Evolutionary conservation across 2,329 filamentous ascomycete genomes (phyloP).

Genomic region (Fusarium heterosporum): DNA sequence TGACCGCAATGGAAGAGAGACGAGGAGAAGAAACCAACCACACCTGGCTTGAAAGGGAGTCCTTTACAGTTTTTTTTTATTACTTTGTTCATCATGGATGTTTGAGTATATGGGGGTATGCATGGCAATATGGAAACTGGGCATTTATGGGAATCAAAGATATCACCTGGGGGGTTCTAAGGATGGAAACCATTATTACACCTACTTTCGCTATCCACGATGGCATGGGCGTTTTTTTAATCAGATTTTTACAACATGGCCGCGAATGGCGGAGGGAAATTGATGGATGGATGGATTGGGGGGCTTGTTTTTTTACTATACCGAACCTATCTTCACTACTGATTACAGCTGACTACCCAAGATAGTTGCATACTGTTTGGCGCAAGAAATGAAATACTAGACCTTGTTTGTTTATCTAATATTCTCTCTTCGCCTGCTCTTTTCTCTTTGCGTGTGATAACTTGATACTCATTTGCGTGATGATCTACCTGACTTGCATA

Average conservation of each 20-base stretch:
- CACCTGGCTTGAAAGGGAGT: constrained; percentile 24
- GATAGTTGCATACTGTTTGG: constrained; percentile 44
- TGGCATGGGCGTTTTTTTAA: constrained; percentile 38
- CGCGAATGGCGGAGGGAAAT: constrained; percentile 13
- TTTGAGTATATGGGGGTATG: constrained; percentile 35
- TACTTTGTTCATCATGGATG: not conserved
- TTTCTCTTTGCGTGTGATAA: too few relatives aligned
- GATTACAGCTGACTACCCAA: constrained; percentile 26
- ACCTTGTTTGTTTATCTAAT: constrained; percentile 3
- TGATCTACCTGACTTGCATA: not conserved
- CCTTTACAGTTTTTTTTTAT: constrained; percentile 17
- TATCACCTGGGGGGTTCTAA: constrained; percentile 31
- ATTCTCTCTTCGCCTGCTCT: not conserved
- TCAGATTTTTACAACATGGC: constrained; percentile 10
- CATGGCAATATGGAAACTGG: constrained; percentile 36
- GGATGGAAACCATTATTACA: constrained; percentile 17
- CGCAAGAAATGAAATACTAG: constrained; percentile 41
- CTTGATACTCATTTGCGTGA: not conserved
- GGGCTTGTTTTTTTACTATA: constrained; percentile 6
- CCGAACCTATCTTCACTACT: constrained; percentile 16
- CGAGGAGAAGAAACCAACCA: constrained; percentile 20
- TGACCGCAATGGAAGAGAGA: not conserved
- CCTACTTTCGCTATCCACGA: constrained; percentile 20
- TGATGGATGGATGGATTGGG: not conserved
- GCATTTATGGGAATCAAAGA: constrained; percentile 39